phyloP scores from a whole-genome alignment of 148 eudicot genomes.

The Polygonum aviculare region DNA sequence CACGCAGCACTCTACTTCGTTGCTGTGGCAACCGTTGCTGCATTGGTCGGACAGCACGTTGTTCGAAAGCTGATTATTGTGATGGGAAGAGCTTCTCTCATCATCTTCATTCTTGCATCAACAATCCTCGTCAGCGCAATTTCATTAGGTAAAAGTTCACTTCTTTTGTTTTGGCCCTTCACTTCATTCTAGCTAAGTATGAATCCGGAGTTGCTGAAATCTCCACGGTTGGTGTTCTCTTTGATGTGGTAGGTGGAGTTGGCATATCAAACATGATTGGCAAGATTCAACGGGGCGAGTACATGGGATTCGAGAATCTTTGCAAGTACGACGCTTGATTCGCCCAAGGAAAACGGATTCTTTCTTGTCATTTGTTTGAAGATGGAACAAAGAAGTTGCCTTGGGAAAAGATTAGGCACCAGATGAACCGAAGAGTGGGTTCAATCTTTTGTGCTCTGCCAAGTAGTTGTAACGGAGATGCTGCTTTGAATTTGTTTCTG shows the following conservation, averaged over 20 bases:
- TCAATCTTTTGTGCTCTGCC: not conserved
- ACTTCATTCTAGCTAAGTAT: not conserved
- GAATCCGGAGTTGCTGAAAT: not conserved
- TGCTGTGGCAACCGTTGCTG: slow-evolving; percentile 66
- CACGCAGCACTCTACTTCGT: slow-evolving; percentile 49
- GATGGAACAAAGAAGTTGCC: not conserved
- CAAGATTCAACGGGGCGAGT: slow-evolving; percentile 57
- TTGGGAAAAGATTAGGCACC: not conserved
- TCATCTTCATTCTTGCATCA: slow-evolving; percentile 74
- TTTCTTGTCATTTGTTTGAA: slow-evolving; percentile 5
- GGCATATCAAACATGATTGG: slow-evolving; percentile 74
- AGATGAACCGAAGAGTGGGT: not conserved
- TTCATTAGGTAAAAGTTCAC: slow-evolving; percentile 43
- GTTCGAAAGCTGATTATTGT: slow-evolving; percentile 60
- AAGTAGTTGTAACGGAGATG: not conserved
- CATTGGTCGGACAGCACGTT: slow-evolving; percentile 73
- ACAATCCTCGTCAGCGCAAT: slow-evolving; percentile 80
- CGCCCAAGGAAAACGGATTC: not conserved
- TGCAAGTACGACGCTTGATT: slow-evolving; percentile 47
- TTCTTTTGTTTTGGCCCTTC: not conserved
- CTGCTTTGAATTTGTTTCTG: not conserved
- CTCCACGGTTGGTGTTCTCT: not conserved
- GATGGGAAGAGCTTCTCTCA: slow-evolving; percentile 72
- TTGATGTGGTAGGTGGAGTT: slow-evolving; percentile 49
- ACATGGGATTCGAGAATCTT: slow-evolving; percentile 88